A percentile compares a stretch with the other conserved stretches of the same genome.
Conservation (phyloP, 768 basidiomycete genomes). For the Strobilomyces dryophilus region DNA sequence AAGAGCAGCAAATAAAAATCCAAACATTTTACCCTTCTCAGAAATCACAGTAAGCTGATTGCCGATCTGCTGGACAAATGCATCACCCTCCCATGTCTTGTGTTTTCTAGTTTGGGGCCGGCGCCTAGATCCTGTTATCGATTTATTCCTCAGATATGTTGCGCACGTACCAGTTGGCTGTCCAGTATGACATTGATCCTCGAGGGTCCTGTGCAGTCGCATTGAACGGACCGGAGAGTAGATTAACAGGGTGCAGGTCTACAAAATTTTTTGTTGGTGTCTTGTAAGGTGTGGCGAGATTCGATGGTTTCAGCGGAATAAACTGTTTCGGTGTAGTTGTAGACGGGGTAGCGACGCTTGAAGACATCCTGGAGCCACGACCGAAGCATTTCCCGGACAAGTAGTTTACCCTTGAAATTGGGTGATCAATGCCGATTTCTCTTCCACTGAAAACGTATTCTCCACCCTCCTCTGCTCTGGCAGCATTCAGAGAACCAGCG, state of each 20-base stretch:
- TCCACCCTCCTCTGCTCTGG: conserved; percentile 34
- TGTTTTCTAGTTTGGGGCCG: conserved; percentile 71
- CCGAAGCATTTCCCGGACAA: conserved; percentile 66
- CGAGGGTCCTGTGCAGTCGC: conserved; percentile 5
- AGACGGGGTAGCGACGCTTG: conserved; percentile 16
- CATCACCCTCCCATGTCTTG: conserved; percentile 85
- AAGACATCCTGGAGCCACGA: conserved; percentile 21
- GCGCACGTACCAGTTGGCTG: conserved; percentile 58
- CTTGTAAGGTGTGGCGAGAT: conserved; percentile 19
- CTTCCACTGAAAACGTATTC: conserved; percentile 46
- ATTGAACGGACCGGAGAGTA: conserved; percentile 24
- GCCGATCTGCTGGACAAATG: conserved; percentile 49
- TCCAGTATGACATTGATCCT: conserved; percentile 47
- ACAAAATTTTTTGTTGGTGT: conserved; percentile 30
- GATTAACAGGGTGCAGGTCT: conserved; percentile 39
- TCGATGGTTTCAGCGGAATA: conserved; percentile 29
- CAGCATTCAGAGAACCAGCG: conserved; percentile 43
- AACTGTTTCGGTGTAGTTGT: conserved; percentile 28
- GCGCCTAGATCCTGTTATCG: conserved; percentile 45
- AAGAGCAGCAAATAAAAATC: background rate
- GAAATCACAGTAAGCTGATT: conserved; percentile 59
- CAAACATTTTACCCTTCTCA: conserved; percentile 67
- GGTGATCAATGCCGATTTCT: conserved; percentile 63
- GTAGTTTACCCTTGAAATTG: conserved; percentile 51
- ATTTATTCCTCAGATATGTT: background rate